Evolutionary conservation across 2,329 filamentous ascomycete species (phyloP).

Genomic region (Trichoderma koningiopsis): DNA sequence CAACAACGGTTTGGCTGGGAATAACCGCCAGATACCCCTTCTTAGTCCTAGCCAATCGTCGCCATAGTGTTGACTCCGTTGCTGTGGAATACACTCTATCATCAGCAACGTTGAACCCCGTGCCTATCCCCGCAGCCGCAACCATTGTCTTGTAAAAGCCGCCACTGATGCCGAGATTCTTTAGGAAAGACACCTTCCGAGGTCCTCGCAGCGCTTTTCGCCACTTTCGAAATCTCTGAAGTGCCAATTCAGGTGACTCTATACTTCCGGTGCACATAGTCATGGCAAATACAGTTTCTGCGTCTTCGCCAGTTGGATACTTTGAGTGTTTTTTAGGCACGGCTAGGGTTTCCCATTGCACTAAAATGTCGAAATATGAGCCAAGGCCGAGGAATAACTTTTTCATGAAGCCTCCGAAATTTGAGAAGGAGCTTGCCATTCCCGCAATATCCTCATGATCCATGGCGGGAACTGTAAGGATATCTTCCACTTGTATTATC

Average conservation of each 20-base stretch:
- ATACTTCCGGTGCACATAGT: conserved; percentile 19
- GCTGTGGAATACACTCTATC: conserved; percentile 20
- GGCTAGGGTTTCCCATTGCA: conserved; percentile 17
- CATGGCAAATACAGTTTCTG: conserved; percentile 15
- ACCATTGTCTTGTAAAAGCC: conserved; percentile 16
- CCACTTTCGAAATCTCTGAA: conserved; percentile 11
- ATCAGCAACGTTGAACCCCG: neutral
- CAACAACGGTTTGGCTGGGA: conserved; percentile 10
- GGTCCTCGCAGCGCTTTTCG: conserved; percentile 5
- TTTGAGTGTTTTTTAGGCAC: neutral
- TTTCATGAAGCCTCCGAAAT: conserved; percentile 8
- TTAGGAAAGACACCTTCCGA: conserved; percentile 14
- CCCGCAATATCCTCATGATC: neutral
- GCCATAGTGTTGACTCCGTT: conserved; percentile 8
- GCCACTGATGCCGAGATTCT: conserved; percentile 1
- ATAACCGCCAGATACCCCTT: conserved; percentile 20
- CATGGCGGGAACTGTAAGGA: neutral
- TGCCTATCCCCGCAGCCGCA: conserved; percentile 3
- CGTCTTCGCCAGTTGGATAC: conserved; percentile 22
- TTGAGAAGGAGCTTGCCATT: neutral
- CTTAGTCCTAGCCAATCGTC: conserved; percentile 18
- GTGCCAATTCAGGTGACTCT: neutral
- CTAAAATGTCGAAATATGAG: conserved; percentile 19
- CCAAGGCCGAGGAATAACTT: neutral
- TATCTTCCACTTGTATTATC: conserved; percentile 8